phyloP scores from a whole-genome alignment of 805 yeast genomes.

The Nakazawaea pomicola region DNA sequence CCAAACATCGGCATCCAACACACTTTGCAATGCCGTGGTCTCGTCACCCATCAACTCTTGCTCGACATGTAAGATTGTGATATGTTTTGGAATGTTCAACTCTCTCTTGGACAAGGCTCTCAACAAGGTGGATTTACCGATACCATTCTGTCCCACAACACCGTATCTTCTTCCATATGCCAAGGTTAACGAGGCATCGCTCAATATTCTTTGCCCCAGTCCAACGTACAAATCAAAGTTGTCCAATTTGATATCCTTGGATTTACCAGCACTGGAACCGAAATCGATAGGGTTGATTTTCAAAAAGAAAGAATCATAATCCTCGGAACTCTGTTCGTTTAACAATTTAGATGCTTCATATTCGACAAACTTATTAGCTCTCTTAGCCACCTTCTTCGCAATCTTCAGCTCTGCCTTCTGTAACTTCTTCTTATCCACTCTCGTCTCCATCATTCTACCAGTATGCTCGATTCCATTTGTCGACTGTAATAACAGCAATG shows the following conservation, averaged over 20 bases:
- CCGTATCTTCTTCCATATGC: conserved; percentile 95
- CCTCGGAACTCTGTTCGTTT: conserved; percentile 56
- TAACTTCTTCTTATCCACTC: conserved; percentile 93
- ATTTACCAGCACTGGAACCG: conserved; percentile 87
- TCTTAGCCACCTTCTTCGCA: conserved; percentile 94
- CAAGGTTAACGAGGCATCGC: conserved; percentile 81
- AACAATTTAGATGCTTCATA: conserved; percentile 93
- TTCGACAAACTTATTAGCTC: conserved; percentile 71
- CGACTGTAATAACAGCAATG: conserved; percentile 73
- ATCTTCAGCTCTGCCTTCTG: conserved; percentile 97
- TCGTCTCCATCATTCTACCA: conserved; percentile 86
- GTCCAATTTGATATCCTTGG: conserved; percentile 94
- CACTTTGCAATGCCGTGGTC: conserved; percentile 85
- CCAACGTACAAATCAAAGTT: conserved; percentile 93
- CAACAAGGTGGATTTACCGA: conserved; percentile 93
- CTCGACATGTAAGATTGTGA: conserved; percentile 93
- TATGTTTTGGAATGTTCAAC: conserved; percentile 88
- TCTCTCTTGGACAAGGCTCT: conserved; percentile 93
- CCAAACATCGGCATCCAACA: conserved; percentile 99
- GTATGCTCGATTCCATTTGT: conserved; percentile 84
- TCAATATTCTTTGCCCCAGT: conserved; percentile 86
- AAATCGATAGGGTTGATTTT: conserved; percentile 93
- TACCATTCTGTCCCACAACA: conserved; percentile 98
- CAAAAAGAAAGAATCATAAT: conserved; percentile 92
- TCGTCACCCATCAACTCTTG: conserved; percentile 97